Conservation (phyloP, 2,329 filamentous ascomycete genomes). For the Xylaria sp. region DNA sequence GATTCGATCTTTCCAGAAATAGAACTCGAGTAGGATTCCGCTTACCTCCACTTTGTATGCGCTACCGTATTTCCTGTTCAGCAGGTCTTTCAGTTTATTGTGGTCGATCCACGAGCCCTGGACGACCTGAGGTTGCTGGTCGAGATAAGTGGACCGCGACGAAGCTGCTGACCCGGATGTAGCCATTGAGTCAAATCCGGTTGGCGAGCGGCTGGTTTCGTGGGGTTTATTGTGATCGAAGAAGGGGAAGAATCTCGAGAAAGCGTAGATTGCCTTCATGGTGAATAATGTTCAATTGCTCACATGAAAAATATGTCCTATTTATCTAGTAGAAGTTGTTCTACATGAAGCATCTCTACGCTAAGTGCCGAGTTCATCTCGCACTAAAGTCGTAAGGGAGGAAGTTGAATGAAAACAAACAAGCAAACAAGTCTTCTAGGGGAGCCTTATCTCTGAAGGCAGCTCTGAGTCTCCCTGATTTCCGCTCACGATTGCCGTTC, state of each 20-base stretch:
- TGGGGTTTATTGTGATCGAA: not conserved
- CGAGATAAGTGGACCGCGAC: slow-evolving; percentile 2
- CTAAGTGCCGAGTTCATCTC: not conserved
- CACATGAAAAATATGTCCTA: not conserved
- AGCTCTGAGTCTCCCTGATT: not conserved
- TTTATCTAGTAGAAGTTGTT: not conserved
- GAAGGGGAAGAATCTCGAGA: not conserved
- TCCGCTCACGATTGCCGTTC: not conserved
- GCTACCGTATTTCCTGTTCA: not conserved
- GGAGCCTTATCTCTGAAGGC: not conserved
- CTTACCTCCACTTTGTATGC: not conserved
- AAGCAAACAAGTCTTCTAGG: no score
- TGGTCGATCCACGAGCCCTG: not conserved
- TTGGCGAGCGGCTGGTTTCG: not conserved
- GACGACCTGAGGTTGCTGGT: not conserved
- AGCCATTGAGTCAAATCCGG: not conserved
- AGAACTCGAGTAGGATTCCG: not conserved
- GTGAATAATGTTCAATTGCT: not conserved
- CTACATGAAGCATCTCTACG: not conserved
- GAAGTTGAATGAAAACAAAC: not conserved
- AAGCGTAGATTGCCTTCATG: not conserved
- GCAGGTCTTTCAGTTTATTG: not conserved
- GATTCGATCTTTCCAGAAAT: not conserved
- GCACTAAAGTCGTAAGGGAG: not conserved
- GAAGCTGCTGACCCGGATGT: not conserved